Conservation (phyloP, 2,329 filamentous ascomycete genomes). For the Scedosporium apiospermum region DNA sequence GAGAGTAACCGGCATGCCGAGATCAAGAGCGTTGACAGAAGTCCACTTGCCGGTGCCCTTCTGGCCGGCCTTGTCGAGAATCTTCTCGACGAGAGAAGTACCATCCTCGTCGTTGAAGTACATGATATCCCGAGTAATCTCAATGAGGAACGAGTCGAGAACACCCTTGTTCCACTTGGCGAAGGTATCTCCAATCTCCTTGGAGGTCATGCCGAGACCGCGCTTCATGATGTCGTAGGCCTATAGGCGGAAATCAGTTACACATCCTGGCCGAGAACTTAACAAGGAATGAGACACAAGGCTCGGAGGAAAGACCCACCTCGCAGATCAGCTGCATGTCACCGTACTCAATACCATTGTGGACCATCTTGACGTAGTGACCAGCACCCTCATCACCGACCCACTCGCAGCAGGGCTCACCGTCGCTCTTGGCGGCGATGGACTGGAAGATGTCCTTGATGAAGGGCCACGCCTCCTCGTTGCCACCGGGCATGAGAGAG, state of each 20-base stretch:
- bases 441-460: constrained; percentile 99
- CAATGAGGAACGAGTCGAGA: constrained; percentile 96
- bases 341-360: constrained; percentile 99
- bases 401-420: constrained; percentile 98
- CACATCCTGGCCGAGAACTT: not conserved
- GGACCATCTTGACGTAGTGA: constrained; percentile 99
- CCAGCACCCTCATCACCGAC: constrained; percentile 98
- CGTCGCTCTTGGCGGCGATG: constrained; percentile 95
- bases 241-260: constrained; percentile 35
- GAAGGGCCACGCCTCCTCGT: constrained; percentile 94
- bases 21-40: constrained; percentile 95
- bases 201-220: constrained; percentile 76
- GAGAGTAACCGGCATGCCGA: constrained; percentile 96
- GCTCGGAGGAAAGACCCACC: constrained; percentile 41
- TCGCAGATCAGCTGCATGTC: constrained; percentile 99
- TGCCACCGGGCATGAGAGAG: constrained; percentile 97
- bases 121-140: constrained; percentile 98
- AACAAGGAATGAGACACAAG: too few relatives aligned
- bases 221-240: constrained; percentile 99
- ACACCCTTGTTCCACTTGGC: constrained; percentile 98
- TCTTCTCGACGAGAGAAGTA: constrained; percentile 91
- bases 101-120: constrained; percentile 96
- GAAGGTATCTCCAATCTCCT: constrained; percentile 94
- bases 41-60: constrained; percentile 99
- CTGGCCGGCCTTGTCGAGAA: constrained; percentile 95